Evolutionary conservation across 148 eudicot genomes (phyloP), one percentile per base, ranked within the genome.

Genomic region (Nyssa sinensis): DNA sequence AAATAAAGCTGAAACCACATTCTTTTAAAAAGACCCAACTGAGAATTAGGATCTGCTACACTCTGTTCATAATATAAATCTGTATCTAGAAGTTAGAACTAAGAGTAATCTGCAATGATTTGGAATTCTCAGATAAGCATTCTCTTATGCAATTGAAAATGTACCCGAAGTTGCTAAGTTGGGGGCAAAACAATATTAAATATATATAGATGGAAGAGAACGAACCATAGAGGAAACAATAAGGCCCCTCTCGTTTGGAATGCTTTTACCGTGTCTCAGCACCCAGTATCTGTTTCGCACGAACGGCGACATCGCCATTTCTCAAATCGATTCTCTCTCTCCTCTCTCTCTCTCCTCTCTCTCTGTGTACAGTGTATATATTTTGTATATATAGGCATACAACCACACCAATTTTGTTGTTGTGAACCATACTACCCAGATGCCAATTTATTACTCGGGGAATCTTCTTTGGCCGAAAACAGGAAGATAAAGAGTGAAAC

Each of bases 251-350:
- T 90, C 77, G 72, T 94, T 94, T 25, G 98, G 95, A 66, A 94
- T 90, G 91, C 97, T 91, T 80, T 87, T 94, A 39, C 98, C 98
- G 81, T 94, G 97, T 55, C 98, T 90, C 3, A 94, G 81, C 34
- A 91, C 83, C 98, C 98, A 94, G 67, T 90, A 94, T 57, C 81
- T 80, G 85, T 94, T 94, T 47, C 70, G 67, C 78, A 87, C 65
- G 64, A 84, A 82, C 31, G 85, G 79, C 8, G 70, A 25, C 44
- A 77, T 47, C 72, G 71, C 63, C 79, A 80, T 63, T 57, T 57
- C 57, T 60, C 31, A 34, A 17, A 13, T 7, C 3, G n/a, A 23
- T 17, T 23, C 21, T 53, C 68, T 44, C 68, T 24, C 57, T 30
- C 57, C 28, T 25, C 37, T n/a, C 39, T 0, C 33, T 28, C 66